Base-by-base conservation (phyloP, 257 asterid genomes). In the Catharanthus roseus region DNA sequence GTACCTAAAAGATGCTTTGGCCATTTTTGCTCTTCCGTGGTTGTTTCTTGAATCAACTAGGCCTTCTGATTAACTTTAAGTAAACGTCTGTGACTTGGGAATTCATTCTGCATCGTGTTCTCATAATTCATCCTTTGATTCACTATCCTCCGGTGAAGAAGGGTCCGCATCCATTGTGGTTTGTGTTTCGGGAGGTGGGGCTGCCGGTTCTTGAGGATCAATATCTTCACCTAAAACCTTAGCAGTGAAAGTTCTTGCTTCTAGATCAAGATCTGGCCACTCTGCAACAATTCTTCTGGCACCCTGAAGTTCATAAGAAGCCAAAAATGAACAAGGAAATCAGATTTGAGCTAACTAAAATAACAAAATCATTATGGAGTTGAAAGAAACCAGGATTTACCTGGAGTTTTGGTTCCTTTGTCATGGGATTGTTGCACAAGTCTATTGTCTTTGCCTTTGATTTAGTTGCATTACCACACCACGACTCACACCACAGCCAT, bases 401-500 rank as follows among this genome's bases (percentile, higher is more conserved):
- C 99, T 89, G 96, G 75, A 95, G 99, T 86, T 95, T 95, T 73
- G 99, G 97, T 80, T 95, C 99, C 79, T 95, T 91, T 6, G 99
- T 95, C 99, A 89, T 89, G 77, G 99, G 99, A 81, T 95, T 95
- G 83, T 95, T 95, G 95, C 99, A 95, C 26, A 95, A 91, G 69
- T 95, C 99, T 71, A 95, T 95, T 28, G 99, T 95, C 82, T 95
- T 95, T 19, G 97, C 97, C 82, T 82, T 88, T 38, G 92, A 49
- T 80, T 95, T 95, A 10, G 97, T 91, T 28, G 91, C 78, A 50
- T 95, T 91, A 21, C 97, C 97, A 73, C 97, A 95, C 97, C 97
- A 95, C 23, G 99, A 95, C 89, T 95, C 99, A 21, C 99, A 91
- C 99, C 99, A 95, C 67, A 95, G 87, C 99, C 99, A 95, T 82